Conservation (phyloP, 148 eudicot genomes). For the Camellia lanceoleosa region DNA sequence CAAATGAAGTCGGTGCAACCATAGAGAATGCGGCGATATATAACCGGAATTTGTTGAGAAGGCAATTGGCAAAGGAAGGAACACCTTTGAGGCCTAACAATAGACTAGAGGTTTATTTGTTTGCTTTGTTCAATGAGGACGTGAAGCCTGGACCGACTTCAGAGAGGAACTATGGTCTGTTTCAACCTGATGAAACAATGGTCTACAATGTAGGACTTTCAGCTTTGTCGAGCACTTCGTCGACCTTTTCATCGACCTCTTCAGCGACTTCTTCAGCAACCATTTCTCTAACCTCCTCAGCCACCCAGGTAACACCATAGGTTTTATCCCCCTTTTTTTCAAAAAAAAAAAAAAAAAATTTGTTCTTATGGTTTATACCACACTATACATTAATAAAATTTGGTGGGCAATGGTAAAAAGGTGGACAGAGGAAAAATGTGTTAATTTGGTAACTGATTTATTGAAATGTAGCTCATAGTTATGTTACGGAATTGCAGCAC, state of each 20-base stretch:
- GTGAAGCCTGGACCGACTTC: slow-evolving; percentile 25
- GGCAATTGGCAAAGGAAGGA: slow-evolving; percentile 10
- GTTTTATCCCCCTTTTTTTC: background rate
- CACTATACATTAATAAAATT: background rate
- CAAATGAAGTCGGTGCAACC: slow-evolving; percentile 5
- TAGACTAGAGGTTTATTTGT: slow-evolving; percentile 20
- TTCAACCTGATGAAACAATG: slow-evolving; percentile 19
- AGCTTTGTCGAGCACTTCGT: slow-evolving; percentile 8
- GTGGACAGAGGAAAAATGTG: background rate
- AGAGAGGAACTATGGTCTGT: slow-evolving; percentile 25
- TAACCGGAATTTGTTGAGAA: slow-evolving; percentile 16
- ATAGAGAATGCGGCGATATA: slow-evolving; percentile 11
- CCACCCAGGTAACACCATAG: slow-evolving; percentile 16
- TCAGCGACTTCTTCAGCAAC: background rate
- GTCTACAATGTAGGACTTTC: slow-evolving; percentile 21
- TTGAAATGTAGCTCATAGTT: too few relatives aligned
- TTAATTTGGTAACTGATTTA: too few relatives aligned
- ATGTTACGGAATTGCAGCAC: background rate
- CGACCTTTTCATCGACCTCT: background rate
- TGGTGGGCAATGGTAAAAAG: slow-evolving; percentile 4
- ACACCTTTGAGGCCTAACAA: slow-evolving; percentile 15
- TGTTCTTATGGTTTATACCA: background rate
- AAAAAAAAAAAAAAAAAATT: background rate
- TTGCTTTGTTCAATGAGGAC: slow-evolving; percentile 27
- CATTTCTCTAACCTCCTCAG: slow-evolving; percentile 14